Base-by-base conservation (phyloP, 75 land plant species). In the Cryptomeria japonica region DNA sequence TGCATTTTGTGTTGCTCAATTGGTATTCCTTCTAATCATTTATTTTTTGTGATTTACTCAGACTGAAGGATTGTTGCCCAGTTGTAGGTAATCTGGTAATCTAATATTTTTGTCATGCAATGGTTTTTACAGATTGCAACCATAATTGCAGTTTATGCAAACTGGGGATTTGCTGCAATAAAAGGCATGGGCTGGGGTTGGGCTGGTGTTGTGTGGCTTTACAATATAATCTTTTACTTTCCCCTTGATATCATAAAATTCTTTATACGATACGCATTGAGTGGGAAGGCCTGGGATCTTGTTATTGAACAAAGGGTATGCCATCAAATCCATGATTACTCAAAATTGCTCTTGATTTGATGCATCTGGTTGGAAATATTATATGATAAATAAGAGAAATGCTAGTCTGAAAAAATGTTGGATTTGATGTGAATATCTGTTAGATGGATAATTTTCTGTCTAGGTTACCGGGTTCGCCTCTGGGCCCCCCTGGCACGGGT, bases 121-220 rank as follows among this genome's bases (percentile, higher is more conserved):
- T 34, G 5, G 51, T 3, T 41, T 76, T 76, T 58, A 19, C 95
- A 97, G 99, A 87, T 97, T 89, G 99, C 99, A 51, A 97, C 99
- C 9, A 77, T 97, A n/a, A 96, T 97, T 84, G 99, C 99, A 3
- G 99, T 95, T 5, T 95, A 97, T 89, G 99, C 99, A 72, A 93
- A 90, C 87, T 97, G 99, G 99, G 90, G 92, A 37, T 97, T 97
- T 89, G 96, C 96, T 56, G 93, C 94, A 12, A 95, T 97, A 61
- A 91, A 97, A 87, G 99, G 98, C 36, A 96, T 96, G 51, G 99
- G 99, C 47, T 97, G 99, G 99, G 95, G 96, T 53, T 97, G 99
- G 99, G 97, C 99, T 80, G 99, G 99, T 82, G 96, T 97, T 3
- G 90, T 97, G 58, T 97, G 99, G 99, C 96, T 97, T 19, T 97